Base-by-base conservation (phyloP, 2,329 filamentous ascomycete genomes). In the Fusarium protoensiforme region DNA sequence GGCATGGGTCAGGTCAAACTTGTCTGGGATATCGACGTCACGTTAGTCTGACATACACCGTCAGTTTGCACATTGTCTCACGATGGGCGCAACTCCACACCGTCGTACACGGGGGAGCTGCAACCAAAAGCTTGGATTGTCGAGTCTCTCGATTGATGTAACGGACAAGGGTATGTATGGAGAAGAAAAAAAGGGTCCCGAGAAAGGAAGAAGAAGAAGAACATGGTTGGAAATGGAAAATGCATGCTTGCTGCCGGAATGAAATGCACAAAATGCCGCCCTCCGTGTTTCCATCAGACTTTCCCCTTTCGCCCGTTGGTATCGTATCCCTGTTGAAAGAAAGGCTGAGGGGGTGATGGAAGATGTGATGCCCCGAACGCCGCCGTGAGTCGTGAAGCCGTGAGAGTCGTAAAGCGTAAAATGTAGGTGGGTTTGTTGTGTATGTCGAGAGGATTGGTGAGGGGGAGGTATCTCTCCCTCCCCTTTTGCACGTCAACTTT, bases 21-120 rank as follows among this genome's bases (percentile, higher is more conserved):
- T 53, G 46, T 36, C 29, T 36, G 38, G 64, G 35, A 38, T 48
- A 51, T 63, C 53, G 31, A 65, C 51, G 59, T 65, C 39, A 73
- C 70, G 39, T 73, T 69, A 74, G 71, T 51, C 59, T 57, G 63
- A 65, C 70, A 72, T 69, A 64, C 68, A 72, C 71, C 64, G 67
- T 73, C 57, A 68, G 54, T 72, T 61, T 72, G 35, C 64, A 57
- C 36, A 35, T 63, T 61, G 71, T 66, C 71, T 64, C 68, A 69
- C 74, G 71, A 74, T 62, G 31, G 58, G 39, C 33, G 56, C 31
- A 65, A 71, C 71, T 66, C 71, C 71, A 72, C 71, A 72, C 64
- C 36, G 70, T 48, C 59, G 41, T 68, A 68, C 48, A 73, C 67
- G 60, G 63, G 41, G 46, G 27, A 20, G 46, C 46, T 53, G 27